A percentile compares a stretch with the other conserved stretches of the same genome.
Conservation (phyloP, 495 filamentous ascomycete species). For the Penicillium cosmopolitanum region DNA sequence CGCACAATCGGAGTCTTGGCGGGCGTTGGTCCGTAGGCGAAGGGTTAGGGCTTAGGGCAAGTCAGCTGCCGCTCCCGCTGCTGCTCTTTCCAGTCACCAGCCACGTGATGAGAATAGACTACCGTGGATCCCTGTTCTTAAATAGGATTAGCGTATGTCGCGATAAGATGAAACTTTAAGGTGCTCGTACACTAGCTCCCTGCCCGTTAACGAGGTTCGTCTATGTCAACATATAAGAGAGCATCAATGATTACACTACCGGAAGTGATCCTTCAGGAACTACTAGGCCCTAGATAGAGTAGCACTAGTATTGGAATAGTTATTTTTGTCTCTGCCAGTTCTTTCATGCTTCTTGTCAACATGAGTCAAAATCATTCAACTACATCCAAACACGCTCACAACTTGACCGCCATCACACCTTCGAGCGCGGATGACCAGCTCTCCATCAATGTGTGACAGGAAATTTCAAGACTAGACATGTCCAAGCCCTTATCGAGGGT, state of each 20-base stretch:
- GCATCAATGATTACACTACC: too few species aligned
- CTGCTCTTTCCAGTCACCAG: too few species aligned
- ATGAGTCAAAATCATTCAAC: slow-evolving; percentile 6
- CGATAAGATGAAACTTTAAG: too few species aligned
- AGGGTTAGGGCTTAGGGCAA: slow-evolving; percentile 30
- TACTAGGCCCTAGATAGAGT: too few species aligned
- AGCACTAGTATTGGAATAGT: too few species aligned
- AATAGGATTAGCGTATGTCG: too few species aligned
- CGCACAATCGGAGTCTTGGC: slow-evolving; percentile 41
- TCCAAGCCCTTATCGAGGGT: slow-evolving; percentile 41
- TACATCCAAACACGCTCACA: slow-evolving; percentile 22
- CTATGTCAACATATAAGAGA: too few species aligned
- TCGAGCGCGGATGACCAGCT: slow-evolving; percentile 52
- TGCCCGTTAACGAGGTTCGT: too few species aligned
- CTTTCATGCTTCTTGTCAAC: neutral
- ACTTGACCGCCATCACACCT: slow-evolving; percentile 39
- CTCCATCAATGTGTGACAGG: slow-evolving; percentile 49
- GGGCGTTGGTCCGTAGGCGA: slow-evolving; percentile 39
- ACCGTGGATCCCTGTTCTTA: too few species aligned
- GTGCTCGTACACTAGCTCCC: too few species aligned
- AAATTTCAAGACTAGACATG: slow-evolving; percentile 42
- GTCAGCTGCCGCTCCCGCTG: neutral
- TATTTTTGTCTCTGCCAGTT: neutral
- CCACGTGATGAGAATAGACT: too few species aligned
- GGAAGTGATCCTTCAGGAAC: too few species aligned